Conservation (phyloP, 2,329 filamentous ascomycete genomes). For the Aspergillus udagawae region DNA sequence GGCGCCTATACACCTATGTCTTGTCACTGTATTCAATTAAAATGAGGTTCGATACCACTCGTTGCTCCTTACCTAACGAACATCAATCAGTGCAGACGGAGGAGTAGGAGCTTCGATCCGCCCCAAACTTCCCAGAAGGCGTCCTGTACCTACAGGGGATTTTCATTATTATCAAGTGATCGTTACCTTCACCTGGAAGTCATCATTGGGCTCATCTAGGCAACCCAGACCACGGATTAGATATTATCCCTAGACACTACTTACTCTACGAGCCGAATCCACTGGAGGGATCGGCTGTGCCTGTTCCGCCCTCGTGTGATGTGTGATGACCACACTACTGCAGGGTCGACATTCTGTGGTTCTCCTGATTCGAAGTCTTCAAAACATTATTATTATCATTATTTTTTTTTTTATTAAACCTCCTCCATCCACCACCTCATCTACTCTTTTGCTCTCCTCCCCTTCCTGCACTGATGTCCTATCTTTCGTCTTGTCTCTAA, state of each 20-base stretch:
- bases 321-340: constrained; percentile 22
- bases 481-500: neutral
- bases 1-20: too few relatives aligned
- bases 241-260: too few relatives aligned
- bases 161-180: neutral
- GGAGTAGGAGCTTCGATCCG: too few relatives aligned
- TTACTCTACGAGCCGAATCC: neutral
- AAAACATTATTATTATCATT: constrained; percentile 8
- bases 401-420: constrained; percentile 9
- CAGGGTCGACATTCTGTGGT: neutral
- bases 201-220: neutral
- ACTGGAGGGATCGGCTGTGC: constrained; percentile 19
- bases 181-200: neutral
- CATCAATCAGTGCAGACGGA: neutral
- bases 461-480: constrained; percentile 8
- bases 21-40: neutral
- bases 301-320: constrained; percentile 35
- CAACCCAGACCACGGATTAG: neutral
- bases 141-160: neutral
- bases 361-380: neutral
- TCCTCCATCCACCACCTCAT: neutral
- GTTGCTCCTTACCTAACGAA: neutral
- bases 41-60: neutral
- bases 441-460: constrained; percentile 2
- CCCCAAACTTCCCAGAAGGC: neutral